phyloP scores from a whole-genome alignment of 2,329 filamentous ascomycete species.

The Epichloe sylvatica region DNA sequence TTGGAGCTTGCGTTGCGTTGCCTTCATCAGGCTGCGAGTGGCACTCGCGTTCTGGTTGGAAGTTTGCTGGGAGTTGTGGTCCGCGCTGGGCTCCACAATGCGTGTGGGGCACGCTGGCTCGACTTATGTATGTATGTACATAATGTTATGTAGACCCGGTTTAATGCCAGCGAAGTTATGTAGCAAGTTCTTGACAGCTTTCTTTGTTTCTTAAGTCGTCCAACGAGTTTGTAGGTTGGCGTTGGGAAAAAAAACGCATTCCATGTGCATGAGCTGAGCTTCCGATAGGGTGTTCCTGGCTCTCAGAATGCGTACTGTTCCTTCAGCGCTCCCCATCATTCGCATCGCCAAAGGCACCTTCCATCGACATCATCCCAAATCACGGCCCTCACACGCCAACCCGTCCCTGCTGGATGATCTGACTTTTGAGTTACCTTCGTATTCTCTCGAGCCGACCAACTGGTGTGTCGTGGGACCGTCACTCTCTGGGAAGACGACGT shows the following conservation, averaged over 20 bases:
- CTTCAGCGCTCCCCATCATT: conserved; percentile 44
- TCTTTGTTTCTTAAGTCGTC: too few species aligned
- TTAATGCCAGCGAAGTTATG: too few species aligned
- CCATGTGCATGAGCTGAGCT: too few species aligned
- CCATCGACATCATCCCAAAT: conserved; percentile 58
- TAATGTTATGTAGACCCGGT: too few species aligned
- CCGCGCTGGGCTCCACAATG: background rate
- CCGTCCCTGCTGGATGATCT: conserved; percentile 60
- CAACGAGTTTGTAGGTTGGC: too few species aligned
- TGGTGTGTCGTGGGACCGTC: conserved; percentile 81
- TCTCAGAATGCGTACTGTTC: conserved; percentile 1
- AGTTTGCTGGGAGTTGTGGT: background rate
- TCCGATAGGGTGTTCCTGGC: too few species aligned
- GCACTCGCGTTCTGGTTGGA: conserved; percentile 13
- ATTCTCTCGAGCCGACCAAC: conserved; percentile 37
- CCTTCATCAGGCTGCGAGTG: conserved; percentile 13
- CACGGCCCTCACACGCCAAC: conserved; percentile 39
- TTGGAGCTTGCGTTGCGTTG: conserved; percentile 3
- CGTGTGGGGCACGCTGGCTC: too few species aligned
- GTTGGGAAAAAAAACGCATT: too few species aligned
- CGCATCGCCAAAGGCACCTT: conserved; percentile 69
- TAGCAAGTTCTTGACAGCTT: too few species aligned
- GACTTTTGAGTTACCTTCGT: conserved; percentile 53
- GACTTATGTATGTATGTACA: too few species aligned
- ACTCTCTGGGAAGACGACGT: conserved; percentile 63